These are phyloP conservation scores for Aspergillus costaricaensis DNA, from an alignment of 2,329 filamentous ascomycete species.

Conservation along the genomic window DNA sequence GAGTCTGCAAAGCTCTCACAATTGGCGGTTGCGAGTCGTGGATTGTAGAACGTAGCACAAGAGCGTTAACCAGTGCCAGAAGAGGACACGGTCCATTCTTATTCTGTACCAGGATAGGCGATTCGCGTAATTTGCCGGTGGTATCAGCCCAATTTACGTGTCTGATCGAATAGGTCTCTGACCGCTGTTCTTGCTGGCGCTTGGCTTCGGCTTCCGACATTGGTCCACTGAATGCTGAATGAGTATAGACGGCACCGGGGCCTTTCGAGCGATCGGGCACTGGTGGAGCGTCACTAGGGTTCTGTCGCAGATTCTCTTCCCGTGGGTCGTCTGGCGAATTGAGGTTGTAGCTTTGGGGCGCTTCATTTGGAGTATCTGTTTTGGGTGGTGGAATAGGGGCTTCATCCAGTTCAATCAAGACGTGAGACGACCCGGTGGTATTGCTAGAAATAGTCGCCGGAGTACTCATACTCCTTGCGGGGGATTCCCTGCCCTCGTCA, in stretches of 20 bases:
- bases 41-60: slow-evolving; percentile 80
- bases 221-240: slow-evolving; percentile 12
- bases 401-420: slow-evolving; percentile 34
- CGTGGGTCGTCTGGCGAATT: background rate
- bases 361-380: slow-evolving; percentile 6
- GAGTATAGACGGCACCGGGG: slow-evolving; percentile 2
- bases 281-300: slow-evolving; percentile 11
- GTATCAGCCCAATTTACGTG: slow-evolving; percentile 82
- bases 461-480: slow-evolving; percentile 23
- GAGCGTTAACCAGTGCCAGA: slow-evolving; percentile 87
- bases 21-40: slow-evolving; percentile 68
- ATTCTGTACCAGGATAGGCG: slow-evolving; percentile 89
- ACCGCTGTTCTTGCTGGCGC: slow-evolving; percentile 49
- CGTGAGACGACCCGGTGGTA: slow-evolving; percentile 35
- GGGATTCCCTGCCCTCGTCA: slow-evolving; percentile 16
- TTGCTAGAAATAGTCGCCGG: slow-evolving; percentile 27
- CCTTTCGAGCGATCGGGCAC: slow-evolving; percentile 12
- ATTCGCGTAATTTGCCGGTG: slow-evolving; percentile 66
- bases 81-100: slow-evolving; percentile 92
- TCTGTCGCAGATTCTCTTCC: background rate
- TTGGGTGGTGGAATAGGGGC: slow-evolving; percentile 12
- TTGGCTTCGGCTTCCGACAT: slow-evolving; percentile 35
- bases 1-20: slow-evolving; percentile 72
- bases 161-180: slow-evolving; percentile 90
- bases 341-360: background rate